These are phyloP conservation scores for Cucumis melo DNA, from an alignment of 306 rosid genomes.

Conservation along the genomic window DNA sequence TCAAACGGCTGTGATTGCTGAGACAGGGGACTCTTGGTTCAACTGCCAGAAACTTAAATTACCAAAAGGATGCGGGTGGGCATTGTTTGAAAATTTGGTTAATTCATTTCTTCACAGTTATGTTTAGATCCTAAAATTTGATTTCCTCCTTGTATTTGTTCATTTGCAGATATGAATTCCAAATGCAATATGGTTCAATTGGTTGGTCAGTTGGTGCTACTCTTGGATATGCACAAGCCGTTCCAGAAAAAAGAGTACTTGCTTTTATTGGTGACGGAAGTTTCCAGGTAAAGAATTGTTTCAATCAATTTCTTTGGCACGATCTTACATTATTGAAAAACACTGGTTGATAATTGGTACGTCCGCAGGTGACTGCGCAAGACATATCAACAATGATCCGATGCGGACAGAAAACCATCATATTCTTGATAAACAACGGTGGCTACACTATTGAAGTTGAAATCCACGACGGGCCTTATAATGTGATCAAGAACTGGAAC, in stretches of 20 bases:
- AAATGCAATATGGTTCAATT: conserved; percentile 59
- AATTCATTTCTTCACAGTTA: not conserved
- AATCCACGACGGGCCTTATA: conserved; percentile 60
- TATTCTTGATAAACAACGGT: conserved; percentile 57
- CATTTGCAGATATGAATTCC: conserved; percentile 47
- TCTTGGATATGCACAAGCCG: conserved; percentile 54
- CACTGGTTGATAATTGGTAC: not conserved
- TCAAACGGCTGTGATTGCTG: conserved; percentile 54
- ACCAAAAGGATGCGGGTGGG: conserved; percentile 52
- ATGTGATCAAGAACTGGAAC: conserved; percentile 60
- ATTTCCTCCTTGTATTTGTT: not conserved
- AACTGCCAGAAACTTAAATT: conserved; percentile 53
- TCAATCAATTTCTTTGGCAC: not conserved
- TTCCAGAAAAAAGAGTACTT: conserved; percentile 37
- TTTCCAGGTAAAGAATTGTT: conserved; percentile 29
- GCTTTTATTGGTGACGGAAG: conserved; percentile 62
- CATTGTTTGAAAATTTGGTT: not conserved
- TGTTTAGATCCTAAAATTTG: not conserved
- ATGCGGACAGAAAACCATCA: conserved; percentile 31
- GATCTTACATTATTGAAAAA: not conserved
- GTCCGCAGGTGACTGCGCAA: conserved; percentile 39
- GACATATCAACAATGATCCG: conserved; percentile 59
- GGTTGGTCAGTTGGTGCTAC: conserved; percentile 67
- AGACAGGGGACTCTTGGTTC: conserved; percentile 67
- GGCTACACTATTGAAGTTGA: conserved; percentile 65